These are phyloP conservation scores for Starmerella floricola DNA, from an alignment of 805 yeast genomes.

Conservation along the genomic window DNA sequence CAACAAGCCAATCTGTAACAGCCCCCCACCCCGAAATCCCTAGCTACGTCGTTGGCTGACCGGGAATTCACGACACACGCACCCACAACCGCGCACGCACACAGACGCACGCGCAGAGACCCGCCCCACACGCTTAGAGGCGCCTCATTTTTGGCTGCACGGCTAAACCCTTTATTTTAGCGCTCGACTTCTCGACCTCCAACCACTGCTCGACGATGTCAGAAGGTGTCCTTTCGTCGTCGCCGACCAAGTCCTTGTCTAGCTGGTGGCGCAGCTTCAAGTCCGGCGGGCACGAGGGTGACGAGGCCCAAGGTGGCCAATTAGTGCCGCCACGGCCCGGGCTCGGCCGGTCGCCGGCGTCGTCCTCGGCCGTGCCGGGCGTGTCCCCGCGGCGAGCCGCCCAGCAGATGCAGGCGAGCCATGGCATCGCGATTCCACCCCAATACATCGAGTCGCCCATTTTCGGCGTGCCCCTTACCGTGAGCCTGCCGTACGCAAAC, in stretches of 20 bases:
- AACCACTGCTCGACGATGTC: conserved; percentile 5
- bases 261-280: conserved; percentile 37
- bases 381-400: conserved; percentile 22
- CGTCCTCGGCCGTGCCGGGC: conserved; percentile 30
- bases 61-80: too few species aligned
- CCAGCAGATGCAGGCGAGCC: conserved; percentile 2
- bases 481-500: conserved; percentile 62
- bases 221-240: conserved; percentile 16
- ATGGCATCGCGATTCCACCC: conserved; percentile 15
- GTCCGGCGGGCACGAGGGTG: background rate
- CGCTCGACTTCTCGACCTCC: background rate
- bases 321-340: conserved; percentile 11
- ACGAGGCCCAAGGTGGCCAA: background rate
- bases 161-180: background rate
- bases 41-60: too few species aligned
- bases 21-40: too few species aligned
- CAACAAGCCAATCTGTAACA: too few species aligned
- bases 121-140: background rate
- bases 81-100: too few species aligned
- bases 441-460: conserved; percentile 32
- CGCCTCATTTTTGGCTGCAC: background rate
- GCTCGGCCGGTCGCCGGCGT: conserved; percentile 25
- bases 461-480: conserved; percentile 68
- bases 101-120: too few species aligned
- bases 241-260: conserved; percentile 26